These are phyloP conservation scores for Cercospora zeae-maydis DNA, from an alignment of 2,329 filamentous ascomycete species.

Conservation along the genomic window DNA sequence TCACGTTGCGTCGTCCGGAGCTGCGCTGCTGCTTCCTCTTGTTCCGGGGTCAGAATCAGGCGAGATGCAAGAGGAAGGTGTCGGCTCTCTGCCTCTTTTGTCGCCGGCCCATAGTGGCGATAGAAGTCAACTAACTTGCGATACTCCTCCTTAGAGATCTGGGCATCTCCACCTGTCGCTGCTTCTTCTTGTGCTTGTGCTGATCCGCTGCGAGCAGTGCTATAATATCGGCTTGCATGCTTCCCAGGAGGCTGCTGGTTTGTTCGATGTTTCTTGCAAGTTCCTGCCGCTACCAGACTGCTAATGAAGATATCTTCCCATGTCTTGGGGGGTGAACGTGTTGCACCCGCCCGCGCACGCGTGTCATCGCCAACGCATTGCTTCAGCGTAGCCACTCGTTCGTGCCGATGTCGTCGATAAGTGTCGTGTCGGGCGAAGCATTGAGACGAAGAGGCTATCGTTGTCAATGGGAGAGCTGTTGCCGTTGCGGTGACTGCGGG, in stretches of 20 bases:
- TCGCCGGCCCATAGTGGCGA: conserved; percentile 18
- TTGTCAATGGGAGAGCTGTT: conserved; percentile 8
- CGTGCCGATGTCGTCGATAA: not conserved
- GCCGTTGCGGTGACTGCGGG: conserved; percentile 30
- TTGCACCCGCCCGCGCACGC: not conserved
- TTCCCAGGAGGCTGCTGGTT: not conserved
- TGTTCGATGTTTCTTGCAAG: conserved; percentile 47
- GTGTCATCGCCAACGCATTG: conserved; percentile 20
- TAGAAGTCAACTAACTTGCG: conserved; percentile 50
- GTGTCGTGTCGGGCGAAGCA: not conserved
- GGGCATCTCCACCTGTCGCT: conserved; percentile 13
- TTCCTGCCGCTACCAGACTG: conserved; percentile 51
- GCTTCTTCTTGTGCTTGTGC: not conserved
- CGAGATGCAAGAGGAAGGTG: conserved; percentile 30
- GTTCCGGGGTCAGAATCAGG: conserved; percentile 29
- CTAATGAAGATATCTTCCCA: conserved; percentile 54
- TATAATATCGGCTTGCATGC: not conserved
- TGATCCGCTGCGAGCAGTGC: not conserved
- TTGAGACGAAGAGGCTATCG: conserved; percentile 5
- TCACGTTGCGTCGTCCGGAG: conserved; percentile 5
- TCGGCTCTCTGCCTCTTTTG: not conserved
- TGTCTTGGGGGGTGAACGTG: conserved; percentile 27
- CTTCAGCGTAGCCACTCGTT: conserved; percentile 3
- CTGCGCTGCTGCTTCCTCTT: conserved; percentile 23
- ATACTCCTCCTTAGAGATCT: conserved; percentile 44